A percentile compares a stretch with the other conserved stretches of the same genome.
Evolutionary conservation across 1,284 basidiomycete genomes (phyloP).

Genomic region (Cutaneotrichosporon cavernicola): DNA sequence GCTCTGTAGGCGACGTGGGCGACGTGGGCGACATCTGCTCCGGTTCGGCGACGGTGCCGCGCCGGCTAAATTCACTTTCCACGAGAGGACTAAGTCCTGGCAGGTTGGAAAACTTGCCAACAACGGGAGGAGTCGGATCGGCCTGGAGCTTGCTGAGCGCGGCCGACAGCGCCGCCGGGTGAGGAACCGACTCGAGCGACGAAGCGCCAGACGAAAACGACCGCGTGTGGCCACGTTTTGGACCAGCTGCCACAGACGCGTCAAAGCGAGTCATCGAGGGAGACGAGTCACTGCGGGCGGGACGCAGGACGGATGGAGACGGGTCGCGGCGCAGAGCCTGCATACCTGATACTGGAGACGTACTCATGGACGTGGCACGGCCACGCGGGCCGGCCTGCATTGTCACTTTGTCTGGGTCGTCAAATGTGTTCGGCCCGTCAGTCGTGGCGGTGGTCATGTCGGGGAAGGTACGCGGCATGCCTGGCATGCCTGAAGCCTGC

Average conservation of each 20-base stretch:
- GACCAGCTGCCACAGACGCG: background rate
- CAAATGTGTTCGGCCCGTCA: background rate
- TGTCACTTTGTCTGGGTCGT: background rate
- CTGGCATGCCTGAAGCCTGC: constrained; percentile 5
- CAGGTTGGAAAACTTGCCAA: constrained; percentile 3
- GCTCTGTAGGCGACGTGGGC: background rate
- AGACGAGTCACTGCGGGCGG: background rate
- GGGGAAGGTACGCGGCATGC: constrained; percentile 19
- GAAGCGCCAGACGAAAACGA: background rate
- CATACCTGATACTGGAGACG: background rate
- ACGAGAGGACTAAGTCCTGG: background rate
- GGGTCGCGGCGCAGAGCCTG: constrained; percentile 9
- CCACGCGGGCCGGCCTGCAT: background rate
- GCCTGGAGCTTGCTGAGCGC: background rate
- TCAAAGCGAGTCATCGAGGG: background rate
- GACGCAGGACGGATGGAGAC: constrained; percentile 1
- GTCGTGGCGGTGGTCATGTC: constrained; percentile 4
- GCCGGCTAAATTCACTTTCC: background rate
- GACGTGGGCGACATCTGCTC: background rate
- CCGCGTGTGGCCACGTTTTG: background rate
- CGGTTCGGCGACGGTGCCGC: constrained; percentile 5
- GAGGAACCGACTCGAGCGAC: background rate
- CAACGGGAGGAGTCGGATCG: background rate
- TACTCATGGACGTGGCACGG: background rate
- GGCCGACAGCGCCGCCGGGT: background rate